Percentiles rank a stretch among this genome's conserved stretches.
These are phyloP conservation scores for Kandelia obovata DNA, from an alignment of 345 rosid species.

Conservation along the genomic window DNA sequence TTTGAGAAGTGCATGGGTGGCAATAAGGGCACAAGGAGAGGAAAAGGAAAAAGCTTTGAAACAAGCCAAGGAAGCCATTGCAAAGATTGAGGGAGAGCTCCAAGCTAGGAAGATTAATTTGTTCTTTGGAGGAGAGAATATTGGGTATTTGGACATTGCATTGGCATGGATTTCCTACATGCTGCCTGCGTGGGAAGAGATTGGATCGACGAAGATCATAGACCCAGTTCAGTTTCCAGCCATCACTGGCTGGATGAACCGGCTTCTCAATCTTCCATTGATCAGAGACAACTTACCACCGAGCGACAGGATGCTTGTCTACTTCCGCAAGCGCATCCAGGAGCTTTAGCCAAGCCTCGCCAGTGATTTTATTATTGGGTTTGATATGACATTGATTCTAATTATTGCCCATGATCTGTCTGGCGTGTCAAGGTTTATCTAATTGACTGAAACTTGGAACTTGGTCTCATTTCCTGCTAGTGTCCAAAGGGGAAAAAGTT, in stretches of 20 bases:
- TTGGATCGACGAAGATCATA: constrained; percentile 19
- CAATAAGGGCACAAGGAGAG: constrained; percentile 20
- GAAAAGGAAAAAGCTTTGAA: constrained; percentile 17
- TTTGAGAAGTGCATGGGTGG: constrained; percentile 8
- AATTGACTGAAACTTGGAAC: too few relatives aligned
- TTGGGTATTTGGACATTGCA: constrained; percentile 36
- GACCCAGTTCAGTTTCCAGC: constrained; percentile 25
- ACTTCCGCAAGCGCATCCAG: constrained; percentile 10
- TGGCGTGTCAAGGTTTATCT: too few relatives aligned
- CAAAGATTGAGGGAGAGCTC: constrained; percentile 30
- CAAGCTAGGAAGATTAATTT: constrained; percentile 15
- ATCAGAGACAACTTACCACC: constrained; percentile 31
- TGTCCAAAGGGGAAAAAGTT: too few relatives aligned
- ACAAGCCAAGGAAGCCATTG: constrained; percentile 20
- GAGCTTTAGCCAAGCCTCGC: neutral
- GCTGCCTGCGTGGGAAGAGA: constrained; percentile 34
- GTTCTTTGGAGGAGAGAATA: constrained; percentile 31
- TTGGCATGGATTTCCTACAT: constrained; percentile 26
- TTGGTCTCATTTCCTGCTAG: too few relatives aligned
- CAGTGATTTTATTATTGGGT: too few relatives aligned
- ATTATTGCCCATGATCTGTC: too few relatives aligned
- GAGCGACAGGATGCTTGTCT: constrained; percentile 23
- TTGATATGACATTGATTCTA: too few relatives aligned
- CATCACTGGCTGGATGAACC: constrained; percentile 23
- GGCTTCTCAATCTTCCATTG: constrained; percentile 21